Percentiles rank a stretch among this genome's conserved stretches.
Evolutionary conservation across 805 yeast genomes (phyloP).

Genomic region (Priceomyces carsonii): DNA sequence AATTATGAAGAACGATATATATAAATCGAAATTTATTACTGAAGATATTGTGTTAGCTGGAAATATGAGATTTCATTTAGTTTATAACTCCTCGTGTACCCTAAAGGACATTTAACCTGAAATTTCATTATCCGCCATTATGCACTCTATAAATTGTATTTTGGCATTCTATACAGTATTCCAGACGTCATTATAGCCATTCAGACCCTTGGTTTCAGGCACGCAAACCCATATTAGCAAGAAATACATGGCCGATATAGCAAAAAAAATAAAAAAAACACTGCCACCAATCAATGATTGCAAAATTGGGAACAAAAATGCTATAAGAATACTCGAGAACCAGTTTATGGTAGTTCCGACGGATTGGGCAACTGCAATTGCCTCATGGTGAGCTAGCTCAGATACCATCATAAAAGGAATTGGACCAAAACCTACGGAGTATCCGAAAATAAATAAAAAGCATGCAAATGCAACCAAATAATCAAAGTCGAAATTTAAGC

Average conservation of each 20-base stretch:
- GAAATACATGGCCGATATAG: slow-evolving; percentile 19
- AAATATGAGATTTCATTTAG: neutral
- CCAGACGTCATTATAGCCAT: slow-evolving; percentile 31
- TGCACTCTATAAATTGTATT: too few relatives aligned
- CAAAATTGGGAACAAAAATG: slow-evolving; percentile 31
- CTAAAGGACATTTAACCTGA: neutral
- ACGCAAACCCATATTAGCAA: slow-evolving; percentile 19
- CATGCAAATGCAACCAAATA: slow-evolving; percentile 24
- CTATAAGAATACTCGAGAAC: slow-evolving; percentile 33
- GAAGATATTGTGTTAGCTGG: neutral
- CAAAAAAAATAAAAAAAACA: slow-evolving; percentile 30
- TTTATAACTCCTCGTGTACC: slow-evolving; percentile 1
- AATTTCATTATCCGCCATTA: slow-evolving; percentile 2
- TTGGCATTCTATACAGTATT: neutral
- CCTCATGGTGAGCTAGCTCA: slow-evolving; percentile 34
- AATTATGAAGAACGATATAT: neutral
- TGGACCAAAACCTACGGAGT: slow-evolving; percentile 37
- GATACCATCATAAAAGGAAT: slow-evolving; percentile 39
- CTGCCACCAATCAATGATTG: slow-evolving; percentile 24
- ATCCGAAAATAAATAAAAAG: slow-evolving; percentile 33
- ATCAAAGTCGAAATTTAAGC: slow-evolving; percentile 17
- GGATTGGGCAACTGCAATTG: slow-evolving; percentile 35
- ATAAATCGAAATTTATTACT: neutral
- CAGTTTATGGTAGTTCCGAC: slow-evolving; percentile 37
- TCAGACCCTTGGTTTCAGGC: slow-evolving; percentile 35